phyloP scores from a whole-genome alignment of 1,284 basidiomycete species.

The Cryptococcus jaspeensis region DNA sequence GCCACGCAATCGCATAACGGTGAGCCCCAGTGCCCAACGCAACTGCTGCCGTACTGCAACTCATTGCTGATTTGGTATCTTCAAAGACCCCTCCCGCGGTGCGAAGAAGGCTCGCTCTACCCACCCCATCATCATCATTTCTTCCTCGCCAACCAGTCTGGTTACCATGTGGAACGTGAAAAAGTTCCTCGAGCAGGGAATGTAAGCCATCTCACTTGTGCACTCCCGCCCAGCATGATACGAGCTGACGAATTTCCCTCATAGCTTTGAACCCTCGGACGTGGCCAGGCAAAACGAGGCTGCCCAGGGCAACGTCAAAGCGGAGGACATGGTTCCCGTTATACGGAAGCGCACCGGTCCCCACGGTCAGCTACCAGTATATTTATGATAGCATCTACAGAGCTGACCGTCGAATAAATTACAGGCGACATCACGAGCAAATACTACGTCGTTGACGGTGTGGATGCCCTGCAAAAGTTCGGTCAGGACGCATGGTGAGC shows the following conservation, averaged over 20 bases:
- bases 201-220: constrained; percentile 56
- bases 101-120: constrained; percentile 34
- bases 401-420: constrained; percentile 52
- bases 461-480: constrained; percentile 87
- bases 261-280: constrained; percentile 74
- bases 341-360: constrained; percentile 66
- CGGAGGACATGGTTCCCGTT: constrained; percentile 80
- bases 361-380: constrained; percentile 25
- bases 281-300: constrained; percentile 59
- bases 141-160: constrained; percentile 88
- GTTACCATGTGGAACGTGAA: constrained; percentile 98
- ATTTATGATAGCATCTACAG: no score
- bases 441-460: constrained; percentile 85
- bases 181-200: constrained; percentile 83
- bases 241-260: not conserved
- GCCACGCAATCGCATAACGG: constrained; percentile 14
- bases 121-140: constrained; percentile 93
- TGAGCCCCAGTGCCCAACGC: not conserved
- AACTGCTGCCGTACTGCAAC: not conserved
- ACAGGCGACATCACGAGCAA: constrained; percentile 56
- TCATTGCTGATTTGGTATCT: not conserved
- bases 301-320: constrained; percentile 66
- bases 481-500: constrained; percentile 78
- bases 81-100: constrained; percentile 18
- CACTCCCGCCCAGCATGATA: not conserved